Base-by-base conservation (phyloP, 2,329 filamentous ascomycete species). In the Aspergillus novofumigatus region DNA sequence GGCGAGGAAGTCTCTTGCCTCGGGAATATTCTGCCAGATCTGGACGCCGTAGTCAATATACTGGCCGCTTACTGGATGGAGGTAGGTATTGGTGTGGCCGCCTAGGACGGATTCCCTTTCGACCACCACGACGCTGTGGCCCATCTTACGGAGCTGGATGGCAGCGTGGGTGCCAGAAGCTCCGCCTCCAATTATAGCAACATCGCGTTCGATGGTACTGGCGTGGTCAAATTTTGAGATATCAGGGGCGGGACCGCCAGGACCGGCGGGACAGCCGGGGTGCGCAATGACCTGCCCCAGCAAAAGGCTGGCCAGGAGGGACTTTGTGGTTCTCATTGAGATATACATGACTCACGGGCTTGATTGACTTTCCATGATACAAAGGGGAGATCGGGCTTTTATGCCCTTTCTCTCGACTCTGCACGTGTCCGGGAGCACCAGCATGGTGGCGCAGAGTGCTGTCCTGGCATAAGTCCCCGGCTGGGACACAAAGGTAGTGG, bases 131-230 rank as follows among this genome's bases (percentile, higher is more conserved):
- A 71, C 63, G 5, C 56, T 66, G 17, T 65, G 62, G 17, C 64
- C 62, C 47, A 62, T 53, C 45, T 69, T 62, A 26, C 61, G 63
- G 11, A 73, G 61, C 5, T 61, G 59, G 4, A 71, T 55, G 4
- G 70, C 69, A 4, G 68, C 64, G 49, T 70, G 72, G 1, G 67
- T 69, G 10, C 67, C 71, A 0, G 65, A 59, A 1, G 66, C 59
- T 23, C 69, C 69, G 35, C 69, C 68, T 28, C 70, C 70, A 25
- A 73, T 63, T 35, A 71, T 66, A 20, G 55, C 59, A 5, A 73
- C 61, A 58, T 72, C 68, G 28, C 64, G 63, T 3, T 45, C 53
- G 21, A 66, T 61, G 6, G 59, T 52, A 5, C 60, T 42, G 3
- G 35, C 1, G 6, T 54, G 47, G 4, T 28, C 23, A 5, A 29